Evolutionary conservation across 2,329 filamentous ascomycete genomes (phyloP).

Genomic region (Tothia fuscella): DNA sequence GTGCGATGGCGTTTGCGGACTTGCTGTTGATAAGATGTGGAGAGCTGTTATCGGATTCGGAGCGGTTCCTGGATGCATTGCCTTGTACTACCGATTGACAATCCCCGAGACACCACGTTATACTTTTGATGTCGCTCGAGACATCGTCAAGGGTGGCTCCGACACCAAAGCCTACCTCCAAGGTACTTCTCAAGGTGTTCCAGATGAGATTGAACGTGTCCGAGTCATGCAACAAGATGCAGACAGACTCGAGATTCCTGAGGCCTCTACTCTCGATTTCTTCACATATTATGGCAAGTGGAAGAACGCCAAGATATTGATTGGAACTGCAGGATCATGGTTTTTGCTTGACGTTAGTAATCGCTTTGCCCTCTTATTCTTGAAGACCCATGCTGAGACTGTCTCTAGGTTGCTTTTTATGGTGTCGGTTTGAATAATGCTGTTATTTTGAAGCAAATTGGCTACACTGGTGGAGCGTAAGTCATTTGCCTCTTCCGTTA

Average conservation of each 20-base stretch:
- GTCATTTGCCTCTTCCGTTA: no score
- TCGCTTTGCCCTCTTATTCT: no score
- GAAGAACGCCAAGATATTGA: conserved; percentile 59
- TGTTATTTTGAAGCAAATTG: conserved; percentile 58
- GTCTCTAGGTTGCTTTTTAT: conserved; percentile 41
- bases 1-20: conserved; percentile 52
- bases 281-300: conserved; percentile 54
- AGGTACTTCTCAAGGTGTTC: conserved; percentile 7
- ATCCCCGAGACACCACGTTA: conserved; percentile 83
- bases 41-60: conserved; percentile 69
- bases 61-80: conserved; percentile 66
- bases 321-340: conserved; percentile 78
- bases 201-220: conserved; percentile 8
- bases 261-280: conserved; percentile 47
- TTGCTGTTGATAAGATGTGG: conserved; percentile 82
- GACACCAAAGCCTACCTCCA: conserved; percentile 8
- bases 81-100: conserved; percentile 75
- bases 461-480: conserved; percentile 52
- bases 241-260: conserved; percentile 21
- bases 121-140: conserved; percentile 68
- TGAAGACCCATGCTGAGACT: no score
- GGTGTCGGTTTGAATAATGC: conserved; percentile 63
- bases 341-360: conserved; percentile 68
- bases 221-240: conserved; percentile 13
- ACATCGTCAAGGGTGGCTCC: conserved; percentile 33